Percentiles rank a stretch among this genome's conserved stretches.
These are phyloP conservation scores for Mucor velutinosus DNA, from an alignment of 371 early-diverging fungal species.

Conservation along the genomic window DNA sequence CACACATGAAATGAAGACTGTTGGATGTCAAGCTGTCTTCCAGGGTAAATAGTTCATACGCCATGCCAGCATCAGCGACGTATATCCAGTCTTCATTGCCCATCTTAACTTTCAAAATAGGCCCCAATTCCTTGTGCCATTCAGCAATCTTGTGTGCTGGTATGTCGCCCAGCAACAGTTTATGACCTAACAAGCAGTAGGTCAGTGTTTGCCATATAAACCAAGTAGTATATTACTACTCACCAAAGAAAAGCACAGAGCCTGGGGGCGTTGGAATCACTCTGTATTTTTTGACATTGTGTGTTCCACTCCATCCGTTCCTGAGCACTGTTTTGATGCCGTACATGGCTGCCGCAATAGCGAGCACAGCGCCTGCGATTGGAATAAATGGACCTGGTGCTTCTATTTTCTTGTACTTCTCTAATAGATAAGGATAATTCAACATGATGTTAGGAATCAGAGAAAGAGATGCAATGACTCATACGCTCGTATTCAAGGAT, in stretches of 20 bases:
- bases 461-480: background rate
- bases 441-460: background rate
- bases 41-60: constrained; percentile 19
- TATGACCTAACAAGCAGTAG: constrained; percentile 10
- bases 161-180: constrained; percentile 3
- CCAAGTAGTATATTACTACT: background rate
- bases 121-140: constrained; percentile 26
- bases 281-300: background rate
- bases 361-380: background rate
- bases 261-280: constrained; percentile 21
- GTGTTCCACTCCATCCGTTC: background rate
- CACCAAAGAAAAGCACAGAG: constrained; percentile 18
- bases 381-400: constrained; percentile 1
- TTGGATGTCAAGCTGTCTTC: constrained; percentile 14
- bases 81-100: constrained; percentile 27
- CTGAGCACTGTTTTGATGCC: background rate
- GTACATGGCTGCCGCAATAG: background rate
- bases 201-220: background rate
- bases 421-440: background rate
- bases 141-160: constrained; percentile 15
- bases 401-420: background rate
- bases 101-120: constrained; percentile 17
- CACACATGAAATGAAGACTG: constrained; percentile 16
- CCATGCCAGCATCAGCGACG: constrained; percentile 18
- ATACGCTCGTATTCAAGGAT: background rate